Base-by-base conservation (phyloP, 768 basidiomycete species). In the Mycena metata region DNA sequence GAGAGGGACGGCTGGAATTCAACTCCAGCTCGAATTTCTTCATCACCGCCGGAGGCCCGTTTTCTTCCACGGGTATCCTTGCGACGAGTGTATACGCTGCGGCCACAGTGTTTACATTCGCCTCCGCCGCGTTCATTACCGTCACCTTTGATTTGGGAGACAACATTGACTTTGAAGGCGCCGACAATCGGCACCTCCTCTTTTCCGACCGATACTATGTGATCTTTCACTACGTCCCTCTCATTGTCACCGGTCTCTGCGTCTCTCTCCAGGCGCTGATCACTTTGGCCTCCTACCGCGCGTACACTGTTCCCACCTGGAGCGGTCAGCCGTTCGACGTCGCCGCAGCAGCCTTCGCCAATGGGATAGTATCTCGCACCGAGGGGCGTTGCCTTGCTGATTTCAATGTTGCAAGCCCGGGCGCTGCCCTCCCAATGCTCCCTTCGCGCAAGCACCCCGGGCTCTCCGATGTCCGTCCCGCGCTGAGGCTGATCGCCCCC, bases 51-150 rank as follows among this genome's bases (percentile, higher is more conserved):
- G 43, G 58, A 19, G 42, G 30, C 26, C 15, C 35, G 30, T 21
- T 59, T 12, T 59, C 58, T 47, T 59, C 58, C 21, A 59, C 58
- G 5, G 58, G 58, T 30, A 45, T 45, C 2, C 33, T 59, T 11
- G 58, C 43, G 30, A 59, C 43, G 9, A 24, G 19, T 9, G 19
- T 21, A 13, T 59, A 59, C 16, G 45, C 45, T 11, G 7, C 46
- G 19, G 42, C 58, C 3, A 35, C 58, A 35, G 39, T 59, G 9
- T 41, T 59, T 35, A 59, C 45, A 41, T 59, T 59, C 16, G 58
- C 58, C 6, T 59, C 58, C 3, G 58, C 58, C 15, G 58, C 43
- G n/a, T 59, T 59, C n/a, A 59, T 59, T 26, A 59, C 58, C 45
- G 23, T 59, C 26, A 43, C 58, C 12, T 59, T 59, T n/a, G 30